Base-by-base conservation (phyloP, 345 rosid genomes). In the Populus pruinosa region DNA sequence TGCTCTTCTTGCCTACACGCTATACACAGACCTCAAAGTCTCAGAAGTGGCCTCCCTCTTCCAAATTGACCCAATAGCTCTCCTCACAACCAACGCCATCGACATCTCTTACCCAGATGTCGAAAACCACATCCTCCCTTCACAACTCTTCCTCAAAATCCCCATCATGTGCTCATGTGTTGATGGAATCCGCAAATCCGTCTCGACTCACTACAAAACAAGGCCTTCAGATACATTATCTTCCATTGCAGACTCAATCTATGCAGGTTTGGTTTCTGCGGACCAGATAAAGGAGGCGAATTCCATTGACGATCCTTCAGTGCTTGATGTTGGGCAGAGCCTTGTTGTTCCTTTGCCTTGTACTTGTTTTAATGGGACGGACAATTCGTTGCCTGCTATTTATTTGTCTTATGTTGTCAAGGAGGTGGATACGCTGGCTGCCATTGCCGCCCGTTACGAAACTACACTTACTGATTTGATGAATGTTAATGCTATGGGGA, bases 401-500 rank as follows among this genome's bases (percentile, higher is more conserved):
- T 93, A 91, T 85, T 56, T 95, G 55, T 91, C 98, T 12, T 95
- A 95, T 67, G 99, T 93, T 62, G 99, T 93, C 81, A 84, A 78
- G 75, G 80, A 68, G 6, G 87, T 90, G 49, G 99, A 93, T 65
- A 90, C 94, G 0, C 78, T 95, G 78, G 82, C 87, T 8, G 93
- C 89, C 49, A 88, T 95, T 47, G 99, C 98, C 0, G 85, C 89
- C 13, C 86, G 89, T 64, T 93, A 91, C 71, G 79, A 87, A 4
- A 95, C 99, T 12, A 91, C 92, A 1, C 82, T 95, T 64, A 87
- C 96, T 13, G 99, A 95, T 83, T 91, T 95, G 88, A 95, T 90
- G 85, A 90, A 93, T 81, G 99, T 92, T 61, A 95, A 95, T 81
- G 97, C 97, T 36, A 91, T 93, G 97, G 99, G 99, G 78, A 90